phyloP scores from a whole-genome alignment of 2,329 filamentous ascomycete species.

The Penicillium sp. region DNA sequence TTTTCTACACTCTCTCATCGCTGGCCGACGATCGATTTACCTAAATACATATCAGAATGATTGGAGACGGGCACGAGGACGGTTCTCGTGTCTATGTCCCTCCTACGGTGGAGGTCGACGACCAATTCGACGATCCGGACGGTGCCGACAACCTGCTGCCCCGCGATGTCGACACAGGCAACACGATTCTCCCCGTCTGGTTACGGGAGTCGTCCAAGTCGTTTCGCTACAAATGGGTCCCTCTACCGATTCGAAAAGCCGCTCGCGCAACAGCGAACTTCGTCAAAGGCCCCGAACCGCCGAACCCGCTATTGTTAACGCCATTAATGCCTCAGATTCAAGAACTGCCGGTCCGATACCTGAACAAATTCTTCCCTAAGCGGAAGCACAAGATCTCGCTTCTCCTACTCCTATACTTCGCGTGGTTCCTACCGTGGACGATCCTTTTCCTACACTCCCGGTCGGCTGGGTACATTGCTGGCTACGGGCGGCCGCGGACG shows the following conservation, averaged over 20 bases:
- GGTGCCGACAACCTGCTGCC: conserved; percentile 39
- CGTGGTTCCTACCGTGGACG: conserved; percentile 55
- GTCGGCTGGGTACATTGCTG: conserved; percentile 53
- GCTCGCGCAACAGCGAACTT: conserved; percentile 49
- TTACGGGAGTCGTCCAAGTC: conserved; percentile 53
- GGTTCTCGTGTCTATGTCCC: conserved; percentile 39
- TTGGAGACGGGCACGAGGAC: conserved; percentile 38
- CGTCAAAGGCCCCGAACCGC: conserved; percentile 55
- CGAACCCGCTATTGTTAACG: conserved; percentile 50
- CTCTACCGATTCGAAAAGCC: conserved; percentile 50
- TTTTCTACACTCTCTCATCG: conserved; percentile 16
- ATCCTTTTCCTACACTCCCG: conserved; percentile 51
- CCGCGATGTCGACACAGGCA: conserved; percentile 34
- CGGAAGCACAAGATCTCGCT: conserved; percentile 50
- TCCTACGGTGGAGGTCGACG: conserved; percentile 41
- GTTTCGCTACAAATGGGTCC: conserved; percentile 55
- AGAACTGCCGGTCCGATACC: conserved; percentile 49
- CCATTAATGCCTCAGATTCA: conserved; percentile 54
- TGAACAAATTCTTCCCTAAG: conserved; percentile 53
- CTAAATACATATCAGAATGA: conserved; percentile 28
- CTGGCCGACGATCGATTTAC: conserved; percentile 16
- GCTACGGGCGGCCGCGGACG: conserved; percentile 51
- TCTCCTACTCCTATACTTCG: conserved; percentile 48
- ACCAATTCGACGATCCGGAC: conserved; percentile 39
- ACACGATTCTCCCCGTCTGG: conserved; percentile 49